Evolutionary conservation across 2,329 filamentous ascomycete genomes (phyloP).

Genomic region (Pleurostoma richardsiae): DNA sequence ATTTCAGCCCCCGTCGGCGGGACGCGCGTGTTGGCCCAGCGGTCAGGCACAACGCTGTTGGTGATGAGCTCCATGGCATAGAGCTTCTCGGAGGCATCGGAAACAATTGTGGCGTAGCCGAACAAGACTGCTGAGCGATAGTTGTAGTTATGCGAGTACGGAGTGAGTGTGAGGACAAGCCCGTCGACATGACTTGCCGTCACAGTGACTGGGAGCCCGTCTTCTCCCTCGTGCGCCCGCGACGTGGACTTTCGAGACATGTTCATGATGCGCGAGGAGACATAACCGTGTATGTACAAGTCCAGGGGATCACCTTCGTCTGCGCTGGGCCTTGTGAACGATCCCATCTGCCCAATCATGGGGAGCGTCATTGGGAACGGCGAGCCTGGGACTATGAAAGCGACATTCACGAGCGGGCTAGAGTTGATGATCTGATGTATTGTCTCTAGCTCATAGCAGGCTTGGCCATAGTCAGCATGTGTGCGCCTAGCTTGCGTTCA

Average conservation of each 20-base stretch:
- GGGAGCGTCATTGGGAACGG: conserved; percentile 74
- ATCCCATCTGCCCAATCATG: conserved; percentile 81
- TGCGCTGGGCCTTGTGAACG: conserved; percentile 58
- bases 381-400: conserved; percentile 59
- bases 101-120: conserved; percentile 64
- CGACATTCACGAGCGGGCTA: conserved; percentile 73
- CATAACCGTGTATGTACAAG: conserved; percentile 79
- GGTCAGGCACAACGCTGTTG: conserved; percentile 61
- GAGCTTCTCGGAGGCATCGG: conserved; percentile 62
- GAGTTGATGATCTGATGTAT: conserved; percentile 74
- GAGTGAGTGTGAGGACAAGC: conserved; percentile 71
- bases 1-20: conserved; percentile 71
- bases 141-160: conserved; percentile 79
- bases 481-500: background rate
- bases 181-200: conserved; percentile 73
- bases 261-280: conserved; percentile 71
- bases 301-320: conserved; percentile 61
- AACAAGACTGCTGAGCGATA: conserved; percentile 77
- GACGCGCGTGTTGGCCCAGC: conserved; percentile 64
- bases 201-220: conserved; percentile 65
- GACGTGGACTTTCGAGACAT: conserved; percentile 34
- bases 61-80: conserved; percentile 78
- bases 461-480: conserved; percentile 30
- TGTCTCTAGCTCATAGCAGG: conserved; percentile 63
- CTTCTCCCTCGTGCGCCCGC: conserved; percentile 6